These are phyloP conservation scores for Pterocarpus santalinus DNA, from an alignment of 306 rosid species.

Conservation along the genomic window DNA sequence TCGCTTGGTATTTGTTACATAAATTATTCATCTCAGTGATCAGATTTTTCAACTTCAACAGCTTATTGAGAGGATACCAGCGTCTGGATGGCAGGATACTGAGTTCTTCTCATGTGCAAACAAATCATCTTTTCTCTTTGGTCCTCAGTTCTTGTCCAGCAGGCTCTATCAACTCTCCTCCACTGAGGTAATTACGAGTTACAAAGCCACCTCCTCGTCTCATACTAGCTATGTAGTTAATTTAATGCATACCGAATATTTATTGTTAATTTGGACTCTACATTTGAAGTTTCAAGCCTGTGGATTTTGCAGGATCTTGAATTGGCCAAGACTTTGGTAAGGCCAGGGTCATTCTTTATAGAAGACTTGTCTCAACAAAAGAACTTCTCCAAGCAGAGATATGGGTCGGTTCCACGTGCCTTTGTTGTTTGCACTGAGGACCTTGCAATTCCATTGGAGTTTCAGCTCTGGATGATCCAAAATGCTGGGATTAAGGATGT, in stretches of 20 bases:
- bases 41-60: not conserved
- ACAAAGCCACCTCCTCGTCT: not conserved
- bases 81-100: conserved; percentile 54
- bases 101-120: conserved; percentile 41
- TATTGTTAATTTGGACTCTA: too few species aligned
- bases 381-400: conserved; percentile 51
- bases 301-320: conserved; percentile 64
- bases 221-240: too few species aligned
- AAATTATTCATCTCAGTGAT: too few species aligned
- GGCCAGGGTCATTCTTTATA: conserved; percentile 56
- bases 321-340: conserved; percentile 48
- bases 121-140: conserved; percentile 51
- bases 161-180: conserved; percentile 66
- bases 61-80: conserved; percentile 33
- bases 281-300: not conserved
- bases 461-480: conserved; percentile 66
- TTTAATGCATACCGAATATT: not conserved
- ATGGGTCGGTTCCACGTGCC: conserved; percentile 56
- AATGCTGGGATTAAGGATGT: conserved; percentile 53
- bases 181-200: conserved; percentile 54
- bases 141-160: conserved; percentile 56
- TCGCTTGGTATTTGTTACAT: too few species aligned
- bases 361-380: conserved; percentile 56
- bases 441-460: conserved; percentile 35
- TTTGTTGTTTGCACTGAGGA: conserved; percentile 55